phyloP scores from a whole-genome alignment of 352 stramenopile species.

The Pythium utonaiense region DNA sequence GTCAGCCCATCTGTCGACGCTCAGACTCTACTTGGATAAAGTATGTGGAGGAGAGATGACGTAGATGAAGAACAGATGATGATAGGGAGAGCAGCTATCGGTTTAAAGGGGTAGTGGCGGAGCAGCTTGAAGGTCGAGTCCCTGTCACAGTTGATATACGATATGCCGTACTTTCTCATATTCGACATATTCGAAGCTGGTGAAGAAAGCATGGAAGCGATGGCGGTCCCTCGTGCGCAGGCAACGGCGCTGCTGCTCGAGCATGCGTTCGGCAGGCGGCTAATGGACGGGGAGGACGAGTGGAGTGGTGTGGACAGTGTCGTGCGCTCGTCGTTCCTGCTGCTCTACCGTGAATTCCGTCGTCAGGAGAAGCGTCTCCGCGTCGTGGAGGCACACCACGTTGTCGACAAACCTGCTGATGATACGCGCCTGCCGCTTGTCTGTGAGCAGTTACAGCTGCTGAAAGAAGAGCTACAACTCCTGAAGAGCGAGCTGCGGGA shows the following conservation, averaged over 20 bases:
- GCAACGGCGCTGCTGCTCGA: conserved; percentile 25
- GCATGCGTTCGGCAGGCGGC: conserved; percentile 32
- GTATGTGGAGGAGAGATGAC: conserved; percentile 2
- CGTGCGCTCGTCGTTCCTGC: conserved; percentile 49
- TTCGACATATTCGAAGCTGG: neutral
- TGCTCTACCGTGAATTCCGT: conserved; percentile 45
- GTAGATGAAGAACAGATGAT: neutral
- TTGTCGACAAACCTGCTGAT: neutral
- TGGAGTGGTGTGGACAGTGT: conserved; percentile 46
- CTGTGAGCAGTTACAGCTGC: conserved; percentile 5
- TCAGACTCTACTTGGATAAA: neutral
- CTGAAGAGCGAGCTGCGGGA: conserved; percentile 1
- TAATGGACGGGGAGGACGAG: conserved; percentile 35
- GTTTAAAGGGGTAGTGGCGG: neutral
- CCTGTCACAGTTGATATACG: neutral
- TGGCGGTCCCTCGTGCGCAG: neutral
- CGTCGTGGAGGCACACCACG: neutral
- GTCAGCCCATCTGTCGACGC: neutral
- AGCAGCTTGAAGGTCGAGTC: neutral
- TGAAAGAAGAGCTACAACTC: conserved; percentile 15
- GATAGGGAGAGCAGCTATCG: neutral
- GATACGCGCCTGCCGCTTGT: neutral
- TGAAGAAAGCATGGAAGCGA: neutral
- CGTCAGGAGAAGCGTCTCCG: conserved; percentile 20
- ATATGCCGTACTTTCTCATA: neutral